Percentiles rank a stretch among this genome's conserved stretches.
These are phyloP conservation scores for Pichia deserticola DNA, from an alignment of 805 yeast species.

Conservation along the genomic window DNA sequence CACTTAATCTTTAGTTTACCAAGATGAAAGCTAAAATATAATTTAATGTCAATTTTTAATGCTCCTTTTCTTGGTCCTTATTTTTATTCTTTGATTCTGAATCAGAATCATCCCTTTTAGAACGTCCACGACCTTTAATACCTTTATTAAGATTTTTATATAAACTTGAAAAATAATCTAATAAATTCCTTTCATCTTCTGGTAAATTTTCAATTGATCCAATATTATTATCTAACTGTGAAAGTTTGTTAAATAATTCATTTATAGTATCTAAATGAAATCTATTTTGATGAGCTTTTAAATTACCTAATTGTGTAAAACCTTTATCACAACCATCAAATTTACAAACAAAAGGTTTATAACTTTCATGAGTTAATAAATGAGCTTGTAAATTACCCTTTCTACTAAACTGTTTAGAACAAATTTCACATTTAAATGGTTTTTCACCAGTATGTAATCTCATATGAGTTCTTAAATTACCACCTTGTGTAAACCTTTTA, in stretches of 20 bases:
- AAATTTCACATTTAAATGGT: slow-evolving; percentile 74
- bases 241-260: slow-evolving; percentile 56
- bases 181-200: slow-evolving; percentile 54
- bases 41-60: no score
- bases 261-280: slow-evolving; percentile 72
- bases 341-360: slow-evolving; percentile 72
- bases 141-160: slow-evolving; percentile 89
- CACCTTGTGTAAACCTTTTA: slow-evolving; percentile 83
- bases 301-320: slow-evolving; percentile 86
- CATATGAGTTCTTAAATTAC: slow-evolving; percentile 78
- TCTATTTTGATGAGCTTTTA: slow-evolving; percentile 90
- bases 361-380: slow-evolving; percentile 68
- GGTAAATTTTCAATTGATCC: slow-evolving; percentile 41
- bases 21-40: no score
- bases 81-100: no score
- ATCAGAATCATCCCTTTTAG: neutral
- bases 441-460: slow-evolving; percentile 88
- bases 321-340: slow-evolving; percentile 76
- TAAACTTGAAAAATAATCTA: slow-evolving; percentile 70
- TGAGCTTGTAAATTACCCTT: slow-evolving; percentile 93
- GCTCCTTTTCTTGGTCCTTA: no score
- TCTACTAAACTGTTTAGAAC: slow-evolving; percentile 74
- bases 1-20: no score
- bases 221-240: slow-evolving; percentile 46
- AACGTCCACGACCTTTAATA: slow-evolving; percentile 77